phyloP scores from a whole-genome alignment of 2,329 filamentous ascomycete species.

The Ophiocordyceps camponoti-saundersi region DNA sequence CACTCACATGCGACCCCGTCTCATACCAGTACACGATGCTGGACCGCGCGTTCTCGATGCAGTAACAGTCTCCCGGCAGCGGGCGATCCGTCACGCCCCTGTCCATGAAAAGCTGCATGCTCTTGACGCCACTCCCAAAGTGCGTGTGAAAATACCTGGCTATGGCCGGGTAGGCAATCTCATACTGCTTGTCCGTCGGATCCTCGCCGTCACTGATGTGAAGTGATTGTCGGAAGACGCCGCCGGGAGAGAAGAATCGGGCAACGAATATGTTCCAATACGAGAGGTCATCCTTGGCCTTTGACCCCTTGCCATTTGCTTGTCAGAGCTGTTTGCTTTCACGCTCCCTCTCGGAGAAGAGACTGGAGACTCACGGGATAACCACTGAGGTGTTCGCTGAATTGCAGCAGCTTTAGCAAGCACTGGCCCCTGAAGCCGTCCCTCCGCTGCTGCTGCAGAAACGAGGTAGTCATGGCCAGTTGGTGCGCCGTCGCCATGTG shows the following conservation, averaged over 20 bases:
- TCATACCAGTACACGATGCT: slow-evolving; percentile 84
- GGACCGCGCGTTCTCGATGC: slow-evolving; percentile 59
- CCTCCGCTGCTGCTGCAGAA: slow-evolving; percentile 29
- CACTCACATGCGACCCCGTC: slow-evolving; percentile 60
- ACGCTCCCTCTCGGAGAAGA: not conserved
- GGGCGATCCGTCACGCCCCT: slow-evolving; percentile 38
- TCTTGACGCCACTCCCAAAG: slow-evolving; percentile 71
- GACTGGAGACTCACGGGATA: slow-evolving; percentile 27
- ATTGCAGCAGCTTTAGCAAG: slow-evolving; percentile 42
- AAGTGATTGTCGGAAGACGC: slow-evolving; percentile 60
- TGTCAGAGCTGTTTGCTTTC: slow-evolving; percentile 1
- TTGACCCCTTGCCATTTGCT: slow-evolving; percentile 25
- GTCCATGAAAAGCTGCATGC: slow-evolving; percentile 74
- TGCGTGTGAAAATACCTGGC: slow-evolving; percentile 82
- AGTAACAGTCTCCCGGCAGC: slow-evolving; percentile 46
- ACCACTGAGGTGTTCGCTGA: slow-evolving; percentile 43
- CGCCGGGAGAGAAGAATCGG: slow-evolving; percentile 63
- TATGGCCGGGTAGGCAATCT: slow-evolving; percentile 67
- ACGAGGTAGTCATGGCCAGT: slow-evolving; percentile 13
- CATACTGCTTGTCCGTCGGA: slow-evolving; percentile 59
- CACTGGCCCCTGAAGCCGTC: slow-evolving; percentile 38
- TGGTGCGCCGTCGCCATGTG: slow-evolving; percentile 19
- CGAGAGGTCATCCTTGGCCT: slow-evolving; percentile 47
- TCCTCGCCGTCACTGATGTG: slow-evolving; percentile 39
- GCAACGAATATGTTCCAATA: slow-evolving; percentile 71